phyloP scores from a whole-genome alignment of 352 stramenopile genomes.

The Globisporangium ultimum region DNA sequence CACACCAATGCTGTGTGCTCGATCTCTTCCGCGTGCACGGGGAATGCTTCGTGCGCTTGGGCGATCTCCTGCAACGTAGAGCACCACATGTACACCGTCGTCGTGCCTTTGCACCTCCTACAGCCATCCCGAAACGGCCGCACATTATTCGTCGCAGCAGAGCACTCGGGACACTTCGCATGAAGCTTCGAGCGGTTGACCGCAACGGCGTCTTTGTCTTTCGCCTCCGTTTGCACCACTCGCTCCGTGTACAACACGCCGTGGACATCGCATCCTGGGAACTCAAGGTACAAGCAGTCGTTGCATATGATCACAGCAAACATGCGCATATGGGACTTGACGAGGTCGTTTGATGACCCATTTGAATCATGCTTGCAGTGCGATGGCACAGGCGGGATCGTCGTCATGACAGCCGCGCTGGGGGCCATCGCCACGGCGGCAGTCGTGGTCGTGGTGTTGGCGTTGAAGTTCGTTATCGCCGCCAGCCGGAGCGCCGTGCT shows the following conservation, averaged over 20 bases:
- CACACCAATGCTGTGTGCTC: conserved; percentile 73
- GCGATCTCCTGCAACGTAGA: conserved; percentile 62
- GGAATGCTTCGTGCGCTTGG: conserved; percentile 66
- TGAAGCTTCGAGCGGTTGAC: conserved; percentile 22
- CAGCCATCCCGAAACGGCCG: conserved; percentile 82
- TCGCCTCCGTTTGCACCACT: conserved; percentile 15
- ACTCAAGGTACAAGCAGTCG: conserved; percentile 84
- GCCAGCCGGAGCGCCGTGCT: background rate
- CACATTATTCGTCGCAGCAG: conserved; percentile 79
- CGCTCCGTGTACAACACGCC: conserved; percentile 78
- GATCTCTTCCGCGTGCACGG: conserved; percentile 55
- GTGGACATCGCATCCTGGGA: conserved; percentile 85
- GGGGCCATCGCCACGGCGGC: background rate
- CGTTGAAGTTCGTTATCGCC: background rate
- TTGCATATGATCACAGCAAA: conserved; percentile 83
- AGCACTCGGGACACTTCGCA: conserved; percentile 82
- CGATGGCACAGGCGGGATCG: background rate
- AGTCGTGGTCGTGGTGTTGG: conserved; percentile 3
- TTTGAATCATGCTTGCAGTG: background rate
- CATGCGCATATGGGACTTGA: conserved; percentile 30
- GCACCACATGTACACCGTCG: conserved; percentile 70
- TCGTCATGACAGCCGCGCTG: background rate
- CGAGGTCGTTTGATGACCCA: background rate
- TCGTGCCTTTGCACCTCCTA: conserved; percentile 73
- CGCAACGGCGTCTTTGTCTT: conserved; percentile 2